Base-by-base conservation (phyloP, 2,329 filamentous ascomycete genomes). In the Diaporthe ilicicola region DNA sequence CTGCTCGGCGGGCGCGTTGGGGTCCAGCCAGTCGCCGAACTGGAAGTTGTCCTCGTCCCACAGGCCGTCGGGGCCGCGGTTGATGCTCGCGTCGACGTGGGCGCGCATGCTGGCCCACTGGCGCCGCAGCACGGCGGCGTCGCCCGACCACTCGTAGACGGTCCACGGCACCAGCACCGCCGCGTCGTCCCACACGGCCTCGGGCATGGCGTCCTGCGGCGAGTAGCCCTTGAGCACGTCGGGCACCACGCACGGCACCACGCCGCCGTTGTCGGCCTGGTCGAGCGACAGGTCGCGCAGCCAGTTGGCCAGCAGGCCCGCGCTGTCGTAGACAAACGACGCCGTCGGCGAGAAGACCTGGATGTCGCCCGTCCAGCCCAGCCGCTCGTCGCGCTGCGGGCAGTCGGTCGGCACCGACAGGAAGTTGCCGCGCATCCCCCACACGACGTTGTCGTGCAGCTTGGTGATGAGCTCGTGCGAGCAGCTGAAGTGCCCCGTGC, bases 351-450 rank as follows among this genome's bases (percentile, higher is more conserved):
- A 79, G 70, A 90, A 90, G 1, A 83, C 81, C 46, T 84, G 84
- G 9, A 82, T 79, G 73, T 88, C 84, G 19, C 88, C 84, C 0
- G 84, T 86, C 88, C 88, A 87, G 24, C 85, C 84, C 7, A 89
- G 76, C 0, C 87, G 81, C 76, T 89, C 87, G 67, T 89, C 86
- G 1, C 86, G 81, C 72, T 89, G 86, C 0, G 87, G 87, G 73
- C 87, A 89, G 74, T 91, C 89, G 0, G 88, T 90, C 0, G 88
- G 88, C 0, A 90, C 77, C 0, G 82, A 84, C 3, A 90, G 74
- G 74, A 91, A 90, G 73, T 90, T 91, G 0, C 87, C 87, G 34
- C 83, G 82, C 84, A 89, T 89, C 6, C 83, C 84, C 88, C 88
- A 90, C 37, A 80, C 75, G 0, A 87, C 82, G 67, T 91, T 91